These are phyloP conservation scores for Pestalotiopsis sp. DNA, from an alignment of 2,329 filamentous ascomycete species.

Conservation along the genomic window DNA sequence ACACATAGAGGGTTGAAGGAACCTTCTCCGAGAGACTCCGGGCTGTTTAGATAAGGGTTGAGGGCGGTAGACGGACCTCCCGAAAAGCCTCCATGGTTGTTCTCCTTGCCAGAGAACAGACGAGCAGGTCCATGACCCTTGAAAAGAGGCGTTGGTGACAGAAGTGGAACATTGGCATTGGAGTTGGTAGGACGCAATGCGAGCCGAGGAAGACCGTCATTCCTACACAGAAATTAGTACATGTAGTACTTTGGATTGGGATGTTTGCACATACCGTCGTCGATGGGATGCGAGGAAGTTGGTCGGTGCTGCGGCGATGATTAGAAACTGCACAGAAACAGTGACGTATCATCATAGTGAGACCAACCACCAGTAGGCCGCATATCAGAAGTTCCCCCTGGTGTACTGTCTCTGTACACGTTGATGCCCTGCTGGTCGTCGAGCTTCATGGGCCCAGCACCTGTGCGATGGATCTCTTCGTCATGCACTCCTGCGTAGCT, in stretches of 20 bases:
- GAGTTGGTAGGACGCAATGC: constrained; percentile 38
- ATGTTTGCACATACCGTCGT: constrained; percentile 14
- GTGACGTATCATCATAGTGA: constrained; percentile 15
- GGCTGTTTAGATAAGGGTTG: constrained; percentile 29
- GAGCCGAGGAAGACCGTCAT: constrained; percentile 31
- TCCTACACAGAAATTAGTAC: constrained; percentile 25
- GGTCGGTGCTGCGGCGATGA: constrained; percentile 19
- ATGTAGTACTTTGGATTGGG: background rate
- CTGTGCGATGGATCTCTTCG: background rate
- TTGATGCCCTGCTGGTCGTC: background rate
- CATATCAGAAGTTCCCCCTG: constrained; percentile 16
- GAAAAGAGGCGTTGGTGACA: constrained; percentile 26
- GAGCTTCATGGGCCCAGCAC: background rate
- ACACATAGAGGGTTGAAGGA: constrained; percentile 36
- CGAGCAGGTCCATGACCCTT: constrained; percentile 25
- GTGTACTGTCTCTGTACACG: constrained; percentile 18
- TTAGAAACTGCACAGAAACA: constrained; percentile 20
- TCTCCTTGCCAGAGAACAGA: constrained; percentile 32
- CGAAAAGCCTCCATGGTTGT: constrained; percentile 26
- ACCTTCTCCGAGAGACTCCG: constrained; percentile 23
- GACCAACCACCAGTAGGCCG: constrained; percentile 27
- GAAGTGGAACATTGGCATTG: constrained; percentile 37
- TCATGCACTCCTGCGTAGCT: background rate
- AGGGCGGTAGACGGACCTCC: constrained; percentile 19
- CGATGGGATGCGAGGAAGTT: constrained; percentile 17